Evolutionary conservation across 108 stramenopile species (phyloP).

Genomic region (Nitzschia inconspicua): DNA sequence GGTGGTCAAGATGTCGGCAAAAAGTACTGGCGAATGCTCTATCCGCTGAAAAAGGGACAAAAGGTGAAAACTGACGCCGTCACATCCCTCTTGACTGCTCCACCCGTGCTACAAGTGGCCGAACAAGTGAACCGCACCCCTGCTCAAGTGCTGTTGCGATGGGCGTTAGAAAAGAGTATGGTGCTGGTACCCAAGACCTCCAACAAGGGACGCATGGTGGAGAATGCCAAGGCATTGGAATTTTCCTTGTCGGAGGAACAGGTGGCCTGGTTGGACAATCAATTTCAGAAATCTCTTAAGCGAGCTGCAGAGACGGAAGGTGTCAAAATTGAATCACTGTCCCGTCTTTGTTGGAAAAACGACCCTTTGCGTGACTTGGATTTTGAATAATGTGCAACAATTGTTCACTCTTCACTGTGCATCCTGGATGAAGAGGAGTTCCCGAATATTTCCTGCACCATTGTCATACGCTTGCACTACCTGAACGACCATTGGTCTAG

Average conservation of each 20-base stretch:
- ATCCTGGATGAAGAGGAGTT: slow-evolving; percentile 43
- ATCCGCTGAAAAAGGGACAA: slow-evolving; percentile 12
- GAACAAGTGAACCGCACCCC: slow-evolving; percentile 35
- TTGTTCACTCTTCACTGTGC: neutral
- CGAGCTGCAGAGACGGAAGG: slow-evolving; percentile 19
- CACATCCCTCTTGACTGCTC: slow-evolving; percentile 25
- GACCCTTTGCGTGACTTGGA: slow-evolving; percentile 61
- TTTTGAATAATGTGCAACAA: slow-evolving; percentile 40
- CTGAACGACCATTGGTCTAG: slow-evolving; percentile 16
- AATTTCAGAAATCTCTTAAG: neutral
- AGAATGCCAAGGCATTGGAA: slow-evolving; percentile 57
- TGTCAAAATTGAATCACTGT: slow-evolving; percentile 18
- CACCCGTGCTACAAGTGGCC: slow-evolving; percentile 47
- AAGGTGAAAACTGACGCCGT: slow-evolving; percentile 6
- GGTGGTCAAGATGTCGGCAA: slow-evolving; percentile 74
- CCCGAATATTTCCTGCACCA: slow-evolving; percentile 78
- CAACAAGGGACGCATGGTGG: slow-evolving; percentile 32
- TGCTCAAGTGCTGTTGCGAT: slow-evolving; percentile 69
- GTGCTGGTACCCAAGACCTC: slow-evolving; percentile 65
- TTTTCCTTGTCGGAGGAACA: slow-evolving; percentile 29
- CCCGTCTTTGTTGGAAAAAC: slow-evolving; percentile 66
- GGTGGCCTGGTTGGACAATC: slow-evolving; percentile 19
- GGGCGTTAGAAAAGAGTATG: slow-evolving; percentile 53
- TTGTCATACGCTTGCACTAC: slow-evolving; percentile 49
- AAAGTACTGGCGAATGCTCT: slow-evolving; percentile 46